A percentile compares a stretch with the other conserved stretches of the same genome.
phyloP scores from a whole-genome alignment of 805 yeast genomes.

The Barnettozyma populi region DNA sequence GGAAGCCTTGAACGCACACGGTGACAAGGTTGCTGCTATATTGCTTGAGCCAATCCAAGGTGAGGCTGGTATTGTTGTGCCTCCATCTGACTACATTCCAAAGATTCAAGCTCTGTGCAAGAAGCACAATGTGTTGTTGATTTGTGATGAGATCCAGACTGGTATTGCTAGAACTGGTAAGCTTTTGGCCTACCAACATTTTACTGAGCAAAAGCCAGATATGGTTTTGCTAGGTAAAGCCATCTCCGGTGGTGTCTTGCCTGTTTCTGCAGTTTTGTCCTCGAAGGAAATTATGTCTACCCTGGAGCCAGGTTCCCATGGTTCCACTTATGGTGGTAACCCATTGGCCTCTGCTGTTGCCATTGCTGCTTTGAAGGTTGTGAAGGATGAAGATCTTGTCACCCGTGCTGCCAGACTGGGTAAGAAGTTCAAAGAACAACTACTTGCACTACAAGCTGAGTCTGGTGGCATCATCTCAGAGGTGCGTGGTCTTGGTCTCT shows the following conservation, averaged over 20 bases:
- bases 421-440: slow-evolving; percentile 54
- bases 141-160: slow-evolving; percentile 96
- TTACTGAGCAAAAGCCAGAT: slow-evolving; percentile 75
- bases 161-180: slow-evolving; percentile 97
- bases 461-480: slow-evolving; percentile 52
- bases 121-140: slow-evolving; percentile 78
- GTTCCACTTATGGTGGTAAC: slow-evolving; percentile 97
- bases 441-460: slow-evolving; percentile 45
- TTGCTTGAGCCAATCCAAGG: slow-evolving; percentile 96
- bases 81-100: slow-evolving; percentile 74
- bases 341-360: slow-evolving; percentile 92
- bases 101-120: slow-evolving; percentile 70
- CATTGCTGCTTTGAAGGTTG: slow-evolving; percentile 87
- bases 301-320: slow-evolving; percentile 93
- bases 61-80: slow-evolving; percentile 96
- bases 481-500: slow-evolving; percentile 67
- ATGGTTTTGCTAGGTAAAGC: slow-evolving; percentile 90
- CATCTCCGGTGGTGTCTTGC: slow-evolving; percentile 89
- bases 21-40: slow-evolving; percentile 86
- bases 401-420: slow-evolving; percentile 76
- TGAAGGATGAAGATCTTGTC: slow-evolving; percentile 78
- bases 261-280: slow-evolving; percentile 87
- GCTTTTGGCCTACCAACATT: slow-evolving; percentile 87
- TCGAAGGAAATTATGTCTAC: slow-evolving; percentile 87
- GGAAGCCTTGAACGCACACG: slow-evolving; percentile 72